Percentiles rank a stretch among this genome's conserved stretches.
phyloP scores from a whole-genome alignment of 192 early-diverging fungal species.

The Funneliformis mosseae region DNA sequence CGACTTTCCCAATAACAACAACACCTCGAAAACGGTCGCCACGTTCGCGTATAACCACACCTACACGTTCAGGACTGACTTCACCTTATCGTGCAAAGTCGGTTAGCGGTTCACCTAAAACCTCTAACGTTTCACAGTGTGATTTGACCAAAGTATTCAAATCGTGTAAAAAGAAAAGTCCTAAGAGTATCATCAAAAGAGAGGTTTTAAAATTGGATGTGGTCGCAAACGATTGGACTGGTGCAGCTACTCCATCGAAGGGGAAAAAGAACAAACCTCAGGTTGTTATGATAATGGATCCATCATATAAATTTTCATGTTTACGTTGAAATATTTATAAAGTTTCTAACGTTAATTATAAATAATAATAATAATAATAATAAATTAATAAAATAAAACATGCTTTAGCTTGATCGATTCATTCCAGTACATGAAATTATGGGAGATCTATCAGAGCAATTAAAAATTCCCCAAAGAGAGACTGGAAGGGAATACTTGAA shows the following conservation, averaged over 20 bases:
- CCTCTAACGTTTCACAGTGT: background rate
- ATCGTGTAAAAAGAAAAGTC: constrained; percentile 21
- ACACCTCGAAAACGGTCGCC: constrained; percentile 18
- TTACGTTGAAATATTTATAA: background rate
- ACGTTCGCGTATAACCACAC: background rate
- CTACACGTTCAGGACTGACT: background rate
- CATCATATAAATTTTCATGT: background rate
- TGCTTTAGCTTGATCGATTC: constrained; percentile 76
- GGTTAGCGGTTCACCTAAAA: background rate
- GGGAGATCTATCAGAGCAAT: constrained; percentile 69
- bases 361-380: too few relatives aligned
- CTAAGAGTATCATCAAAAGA: constrained; percentile 5
- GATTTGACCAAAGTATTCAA: constrained; percentile 2
- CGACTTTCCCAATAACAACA: background rate
- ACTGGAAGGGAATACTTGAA: constrained; percentile 40
- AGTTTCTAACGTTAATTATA: background rate
- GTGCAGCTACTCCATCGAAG: constrained; percentile 32
- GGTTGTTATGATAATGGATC: background rate
- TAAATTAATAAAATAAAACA: background rate
- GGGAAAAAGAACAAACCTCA: constrained; percentile 32
- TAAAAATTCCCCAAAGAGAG: constrained; percentile 58
- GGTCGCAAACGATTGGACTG: constrained; percentile 42
- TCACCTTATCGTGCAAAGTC: background rate
- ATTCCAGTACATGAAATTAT: constrained; percentile 80
- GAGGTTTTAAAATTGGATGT: constrained; percentile 38